Percentiles rank a stretch among this genome's conserved stretches.
Evolutionary conservation across 345 rosid species (phyloP).

Genomic region (Eucalyptus sp.): DNA sequence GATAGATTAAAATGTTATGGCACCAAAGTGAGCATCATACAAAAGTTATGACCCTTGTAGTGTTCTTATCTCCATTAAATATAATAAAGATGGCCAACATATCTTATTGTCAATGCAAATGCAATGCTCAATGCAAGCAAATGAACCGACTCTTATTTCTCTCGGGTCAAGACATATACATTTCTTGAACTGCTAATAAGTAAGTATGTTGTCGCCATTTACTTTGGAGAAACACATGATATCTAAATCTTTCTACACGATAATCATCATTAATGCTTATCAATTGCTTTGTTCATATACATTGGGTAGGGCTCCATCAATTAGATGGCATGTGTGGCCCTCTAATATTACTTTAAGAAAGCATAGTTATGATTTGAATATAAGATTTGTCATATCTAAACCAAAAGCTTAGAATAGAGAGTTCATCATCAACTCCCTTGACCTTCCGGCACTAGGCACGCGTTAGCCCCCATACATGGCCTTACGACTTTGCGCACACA

Average conservation of each 20-base stretch:
- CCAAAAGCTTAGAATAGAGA: background rate
- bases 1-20: background rate
- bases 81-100: too few species aligned
- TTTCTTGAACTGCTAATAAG: background rate
- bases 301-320: background rate
- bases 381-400: background rate
- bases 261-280: background rate
- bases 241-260: too few species aligned
- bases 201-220: too few species aligned
- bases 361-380: background rate
- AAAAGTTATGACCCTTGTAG: too few species aligned
- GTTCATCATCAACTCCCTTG: background rate
- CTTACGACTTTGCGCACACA: background rate
- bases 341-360: background rate
- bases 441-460: background rate
- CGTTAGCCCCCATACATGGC: background rate
- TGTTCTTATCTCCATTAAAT: background rate
- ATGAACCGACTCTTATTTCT: background rate
- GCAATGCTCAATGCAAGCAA: background rate
- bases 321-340: background rate
- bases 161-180: background rate
- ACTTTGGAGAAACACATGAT: background rate
- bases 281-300: background rate
- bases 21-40: too few species aligned
- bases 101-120: too few species aligned